Conservation (phyloP, 2,329 filamentous ascomycete genomes). For the Pseudogymnoascus sp. region DNA sequence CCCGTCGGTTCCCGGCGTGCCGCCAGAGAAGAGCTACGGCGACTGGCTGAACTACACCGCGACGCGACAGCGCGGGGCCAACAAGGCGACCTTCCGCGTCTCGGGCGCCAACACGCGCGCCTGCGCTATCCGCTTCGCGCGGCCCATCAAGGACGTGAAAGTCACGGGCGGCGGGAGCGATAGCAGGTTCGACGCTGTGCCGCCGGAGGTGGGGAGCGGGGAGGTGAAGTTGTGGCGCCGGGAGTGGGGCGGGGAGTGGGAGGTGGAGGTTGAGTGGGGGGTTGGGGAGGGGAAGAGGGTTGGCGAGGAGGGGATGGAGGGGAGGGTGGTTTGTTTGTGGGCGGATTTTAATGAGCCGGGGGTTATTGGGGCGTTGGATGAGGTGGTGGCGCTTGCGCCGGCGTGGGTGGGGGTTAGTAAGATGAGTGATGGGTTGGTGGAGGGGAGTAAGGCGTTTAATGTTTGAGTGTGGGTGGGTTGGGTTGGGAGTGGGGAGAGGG, state of each 20-base stretch:
- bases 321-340: slow-evolving; percentile 73
- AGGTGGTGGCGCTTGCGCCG: slow-evolving; percentile 67
- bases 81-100: slow-evolving; percentile 55
- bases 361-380: slow-evolving; percentile 74
- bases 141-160: slow-evolving; percentile 54
- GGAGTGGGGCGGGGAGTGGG: slow-evolving; percentile 69
- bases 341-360: slow-evolving; percentile 69
- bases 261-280: slow-evolving; percentile 57
- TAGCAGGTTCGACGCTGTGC: slow-evolving; percentile 53
- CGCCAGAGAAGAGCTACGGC: slow-evolving; percentile 36
- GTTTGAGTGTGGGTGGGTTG: slow-evolving; percentile 13
- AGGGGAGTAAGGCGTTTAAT: slow-evolving; percentile 59
- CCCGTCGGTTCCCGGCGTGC: slow-evolving; percentile 33
- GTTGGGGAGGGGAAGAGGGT: slow-evolving; percentile 23
- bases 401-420: slow-evolving; percentile 74
- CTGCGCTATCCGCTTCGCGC: slow-evolving; percentile 65
- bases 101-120: slow-evolving; percentile 67
- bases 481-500: no score
- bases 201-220: slow-evolving; percentile 50
- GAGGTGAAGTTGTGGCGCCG: slow-evolving; percentile 76
- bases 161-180: slow-evolving; percentile 56
- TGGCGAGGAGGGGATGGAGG: slow-evolving; percentile 40
- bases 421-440: slow-evolving; percentile 66
- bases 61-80: slow-evolving; percentile 33
- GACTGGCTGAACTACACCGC: slow-evolving; percentile 61